Base-by-base conservation (phyloP, 305 asterid genomes). In the Fraxinus floribunda region DNA sequence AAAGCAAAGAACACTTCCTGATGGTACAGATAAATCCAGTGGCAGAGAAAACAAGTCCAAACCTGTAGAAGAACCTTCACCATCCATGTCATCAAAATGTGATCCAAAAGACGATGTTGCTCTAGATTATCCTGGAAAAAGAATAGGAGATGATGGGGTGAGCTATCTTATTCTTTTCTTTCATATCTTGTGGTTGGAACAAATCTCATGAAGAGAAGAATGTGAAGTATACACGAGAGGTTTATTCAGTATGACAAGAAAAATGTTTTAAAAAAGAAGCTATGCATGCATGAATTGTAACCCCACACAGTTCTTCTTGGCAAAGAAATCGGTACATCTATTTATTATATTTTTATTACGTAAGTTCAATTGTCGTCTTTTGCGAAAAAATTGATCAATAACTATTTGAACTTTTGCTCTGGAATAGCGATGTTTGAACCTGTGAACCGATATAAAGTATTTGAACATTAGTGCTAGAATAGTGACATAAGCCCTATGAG, bases 71-170 rank as follows among this genome's bases (percentile, higher is more conserved):
- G 91, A 91, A 76, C 74, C 88, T 80, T 84, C 85, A 70, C 82
- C 90, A 79, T 78, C 84, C 73, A 62, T 88, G 44, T 88, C 89
- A 83, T 78, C 89, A 49, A 87, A 85, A 76, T 85, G 79, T 84
- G 87, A 76, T 71, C 83, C 52, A 78, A 89, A 85, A 86, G 89
- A 83, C 66, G 93, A 90, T 82, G 81, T 74, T 66, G 77, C 86
- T 80, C 79, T 84, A 74, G 89, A 72, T 75, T 89, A 75, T 80
- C 86, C 90, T 79, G 85, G 90, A 89, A 93, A 92, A 90, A 89
- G 79, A 89, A 93, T 24, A 82, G 98, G 97, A 89, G 88, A 95
- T 84, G 98, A 92, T 62, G 98, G 98, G 91, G 98, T 95, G 82
- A 85, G 94, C 83, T 80, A 81, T 68, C 83, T 75, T 81, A 72